A percentile compares a stretch with the other conserved stretches of the same genome.
phyloP scores from a whole-genome alignment of 192 early-diverging fungal species.

The Helicostylum pulchrum region DNA sequence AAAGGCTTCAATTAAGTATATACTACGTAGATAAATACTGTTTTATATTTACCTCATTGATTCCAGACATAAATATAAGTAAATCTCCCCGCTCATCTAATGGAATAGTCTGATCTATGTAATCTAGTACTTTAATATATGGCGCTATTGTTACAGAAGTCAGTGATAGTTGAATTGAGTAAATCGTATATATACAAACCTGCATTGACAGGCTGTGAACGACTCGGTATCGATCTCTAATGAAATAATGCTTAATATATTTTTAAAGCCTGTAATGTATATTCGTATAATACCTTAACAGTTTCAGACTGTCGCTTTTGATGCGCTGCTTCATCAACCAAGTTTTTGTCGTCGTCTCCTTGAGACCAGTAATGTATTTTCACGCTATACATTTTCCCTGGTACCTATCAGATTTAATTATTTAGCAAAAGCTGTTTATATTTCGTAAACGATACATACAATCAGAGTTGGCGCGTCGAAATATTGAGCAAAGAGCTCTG shows the following conservation, averaged over 20 bases:
- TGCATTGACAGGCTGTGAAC: constrained; percentile 41
- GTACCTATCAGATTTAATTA: constrained; percentile 39
- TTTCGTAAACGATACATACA: constrained; percentile 12
- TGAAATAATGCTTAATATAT: not conserved
- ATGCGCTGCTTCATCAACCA: constrained; percentile 51
- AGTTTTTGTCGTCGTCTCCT: constrained; percentile 55
- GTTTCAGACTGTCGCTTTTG: constrained; percentile 36
- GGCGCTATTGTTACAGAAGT: constrained; percentile 36
- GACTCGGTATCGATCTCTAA: constrained; percentile 51
- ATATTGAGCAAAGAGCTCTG: constrained; percentile 71
- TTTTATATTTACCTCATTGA: constrained; percentile 47
- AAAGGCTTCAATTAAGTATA: not conserved
- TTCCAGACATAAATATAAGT: constrained; percentile 62
- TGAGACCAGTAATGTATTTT: constrained; percentile 55
- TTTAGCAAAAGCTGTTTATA: not conserved
- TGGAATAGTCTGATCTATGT: constrained; percentile 58
- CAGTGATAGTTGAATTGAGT: not conserved
- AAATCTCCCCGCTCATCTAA: constrained; percentile 58
- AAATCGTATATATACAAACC: constrained; percentile 34
- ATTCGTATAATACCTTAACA: constrained; percentile 28
- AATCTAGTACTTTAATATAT: constrained; percentile 55
- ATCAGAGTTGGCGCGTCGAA: constrained; percentile 57
- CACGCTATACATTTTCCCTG: constrained; percentile 66
- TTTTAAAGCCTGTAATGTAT: not conserved
- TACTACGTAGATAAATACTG: not conserved